Base-by-base conservation (phyloP, 2,329 filamentous ascomycete genomes). In the Fusarium graminum region DNA sequence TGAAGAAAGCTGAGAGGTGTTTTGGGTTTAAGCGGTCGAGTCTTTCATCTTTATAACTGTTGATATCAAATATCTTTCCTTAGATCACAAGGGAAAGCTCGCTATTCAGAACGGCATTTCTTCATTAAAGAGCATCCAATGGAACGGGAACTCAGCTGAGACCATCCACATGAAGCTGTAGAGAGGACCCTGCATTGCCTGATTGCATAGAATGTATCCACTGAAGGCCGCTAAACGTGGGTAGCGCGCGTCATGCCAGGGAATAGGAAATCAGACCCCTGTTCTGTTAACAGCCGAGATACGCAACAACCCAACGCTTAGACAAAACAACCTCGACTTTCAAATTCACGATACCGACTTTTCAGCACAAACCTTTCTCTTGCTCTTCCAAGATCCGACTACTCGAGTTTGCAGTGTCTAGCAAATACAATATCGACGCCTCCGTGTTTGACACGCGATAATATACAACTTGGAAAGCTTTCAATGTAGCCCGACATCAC, bases 401-500 rank as follows among this genome's bases (percentile, higher is more conserved):
- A 2, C 12, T 7, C 14, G 9, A 47, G 7, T 6, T 28, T 6
- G 12, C 28, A 26, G 34, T n/a, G 7, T 12, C 32, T 16, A 36
- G 30, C 9, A 32, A 17, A 26, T 7, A 29, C 7, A 14, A 3
- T 13, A 22, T 26, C 32, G 16, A 39, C 22, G 6, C 19, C 41
- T 29, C 10, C 11, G 29, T 32, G 25, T 26, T 22, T 12, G 42
- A 17, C 26, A 17, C 39, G 12, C 36, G 45, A 54, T 26, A 34
- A 44, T 25, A 59, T 30, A 54, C 34, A 60, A 30, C 10, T 28
- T 52, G 25, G 19, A 53, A 47, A 32, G 26, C 57, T 51, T 45
- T 67, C 67, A 44, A 70, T 70, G 67, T 70, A 70, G 67, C 32
- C 56, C 39, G 55, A 45, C 28, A 67, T 38, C 32, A 54, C 64